Percentiles rank a stretch among this genome's conserved stretches.
phyloP scores from a whole-genome alignment of 108 stramenopile genomes.

The Cyclotella choctawhatcheeana region DNA sequence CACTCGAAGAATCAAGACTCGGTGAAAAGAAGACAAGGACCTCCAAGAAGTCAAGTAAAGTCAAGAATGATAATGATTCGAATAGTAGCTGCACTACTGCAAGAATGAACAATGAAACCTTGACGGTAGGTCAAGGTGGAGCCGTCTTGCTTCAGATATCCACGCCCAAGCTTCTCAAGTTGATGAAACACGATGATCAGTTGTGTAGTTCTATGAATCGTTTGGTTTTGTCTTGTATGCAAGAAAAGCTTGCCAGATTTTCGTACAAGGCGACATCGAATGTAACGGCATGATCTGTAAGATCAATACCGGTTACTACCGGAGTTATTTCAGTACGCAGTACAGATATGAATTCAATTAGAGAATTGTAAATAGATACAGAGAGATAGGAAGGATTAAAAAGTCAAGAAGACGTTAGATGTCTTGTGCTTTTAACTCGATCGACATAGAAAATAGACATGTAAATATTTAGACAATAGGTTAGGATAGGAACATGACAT shows the following conservation, averaged over 20 bases:
- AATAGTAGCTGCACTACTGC: background rate
- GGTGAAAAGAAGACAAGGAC: slow-evolving; percentile 16
- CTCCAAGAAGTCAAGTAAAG: slow-evolving; percentile 6
- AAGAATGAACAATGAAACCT: background rate
- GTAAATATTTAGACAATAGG: background rate
- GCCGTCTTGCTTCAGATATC: slow-evolving; percentile 43
- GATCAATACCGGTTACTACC: too few species aligned
- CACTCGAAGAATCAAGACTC: slow-evolving; percentile 19
- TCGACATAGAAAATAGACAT: background rate
- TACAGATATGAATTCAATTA: too few species aligned
- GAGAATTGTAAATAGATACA: too few species aligned
- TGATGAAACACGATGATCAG: slow-evolving; percentile 46
- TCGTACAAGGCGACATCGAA: background rate
- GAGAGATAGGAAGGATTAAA: background rate
- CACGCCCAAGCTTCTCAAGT: slow-evolving; percentile 33
- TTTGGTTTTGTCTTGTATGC: slow-evolving; percentile 39
- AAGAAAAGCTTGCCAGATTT: slow-evolving; percentile 27
- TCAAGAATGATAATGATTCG: background rate
- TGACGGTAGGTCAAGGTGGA: slow-evolving; percentile 23
- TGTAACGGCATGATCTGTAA: background rate
- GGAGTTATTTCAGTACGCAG: too few species aligned
- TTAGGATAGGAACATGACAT: too few species aligned
- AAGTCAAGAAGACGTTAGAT: too few species aligned
- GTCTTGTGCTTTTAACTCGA: background rate
- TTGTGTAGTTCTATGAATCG: slow-evolving; percentile 28